Base-by-base conservation (phyloP, 2,329 filamentous ascomycete genomes). In the Rhytidhysteron rufulum region DNA sequence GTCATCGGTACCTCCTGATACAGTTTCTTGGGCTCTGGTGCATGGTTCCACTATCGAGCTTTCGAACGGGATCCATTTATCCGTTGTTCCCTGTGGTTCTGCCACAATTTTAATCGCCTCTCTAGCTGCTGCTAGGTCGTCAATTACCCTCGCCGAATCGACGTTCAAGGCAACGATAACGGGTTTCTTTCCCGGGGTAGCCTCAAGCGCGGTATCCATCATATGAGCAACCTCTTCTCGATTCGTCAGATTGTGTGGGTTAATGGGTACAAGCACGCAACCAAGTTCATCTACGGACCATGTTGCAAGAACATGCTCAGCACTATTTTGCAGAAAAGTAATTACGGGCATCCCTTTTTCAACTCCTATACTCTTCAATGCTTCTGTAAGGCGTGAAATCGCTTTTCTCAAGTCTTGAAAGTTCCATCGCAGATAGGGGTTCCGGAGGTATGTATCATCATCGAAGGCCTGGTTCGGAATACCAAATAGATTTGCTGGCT, bases 111-210 rank as follows among this genome's bases (percentile, higher is more conserved):
- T 35, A 10, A 35, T 35, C 15, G 15, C 5, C 15, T 19, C 8
- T 20, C 15, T 9, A 8, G 10, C n/a, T 24, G 8, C 33, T 20
- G 17, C 33, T n/a, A n/a, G n/a, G n/a, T n/a, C n/a, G n/a, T n/a
- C n/a, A n/a, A n/a, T n/a, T 5, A 35, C 33, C 18, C 15, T 10
- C 15, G 17, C 17, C 9, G 21, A 13, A 11, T 6, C 7, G 11
- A 20, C 33, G 7, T 19, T 35, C 33, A n/a, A 13, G 11, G 18
- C 18, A 21, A n/a, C 65, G 31, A 73, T 56, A 4, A 64, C 63
- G 5, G 27, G 30, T 31, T 21, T 4, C 19, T 11, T 33, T 20
- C 5, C 19, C 13, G 17, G 35, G 10, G 34, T 21, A 34, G 4
- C 9, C 7, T 19, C 18, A 18, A 19, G 27, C 22, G 13, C 24